Base-by-base conservation (phyloP, 2,329 filamentous ascomycete species). In the Chrysosporium queenslandicum region DNA sequence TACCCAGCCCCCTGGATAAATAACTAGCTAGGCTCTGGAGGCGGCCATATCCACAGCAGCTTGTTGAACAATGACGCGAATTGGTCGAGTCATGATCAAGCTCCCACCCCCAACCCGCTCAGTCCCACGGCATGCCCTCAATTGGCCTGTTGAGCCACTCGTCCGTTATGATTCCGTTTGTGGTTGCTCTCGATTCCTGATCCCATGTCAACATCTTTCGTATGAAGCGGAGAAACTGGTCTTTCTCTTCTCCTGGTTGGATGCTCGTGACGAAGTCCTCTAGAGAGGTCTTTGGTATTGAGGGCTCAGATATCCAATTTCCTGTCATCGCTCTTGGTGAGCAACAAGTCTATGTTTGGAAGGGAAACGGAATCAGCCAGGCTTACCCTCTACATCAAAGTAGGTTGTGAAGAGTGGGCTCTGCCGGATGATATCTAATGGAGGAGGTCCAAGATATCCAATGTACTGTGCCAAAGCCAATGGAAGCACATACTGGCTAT, bases 401-500 rank as follows among this genome's bases (percentile, higher is more conserved):
- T 51, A 53, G 18, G 40, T 37, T 48, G 32, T 42, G 46, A 54
- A 55, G 32, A 32, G 42, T 20, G 57, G 59, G 27, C 58, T 61
- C 18, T 60, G 50, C 49, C 50, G 40, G 27, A 61, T 56, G 14
- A 63, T 59, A n/a, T 60, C 43, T 23, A 59, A 54, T 21, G 59
- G 58, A n/a, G 59, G 60, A 40, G 50, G 58, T 3, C 60, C 59
- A 47, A 61, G 58, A 52, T 60, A 63, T 11, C 54, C 60, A 23
- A 64, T 63, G 50, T 64, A 64, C 46, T 64, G 59, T 2, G 58
- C 58, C 42, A 64, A 48, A 49, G 61, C 62, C 36, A 63, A 43
- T 12, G 58, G 60, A 41, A 60, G 53, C 12, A 60, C 60, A 51
- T 64, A 65, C 50, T 64, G 60, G 8, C 54, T 30, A 46, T 62